These are phyloP conservation scores for Neurospora crassa DNA, from an alignment of 2,329 filamentous ascomycete genomes.

Conservation along the genomic window DNA sequence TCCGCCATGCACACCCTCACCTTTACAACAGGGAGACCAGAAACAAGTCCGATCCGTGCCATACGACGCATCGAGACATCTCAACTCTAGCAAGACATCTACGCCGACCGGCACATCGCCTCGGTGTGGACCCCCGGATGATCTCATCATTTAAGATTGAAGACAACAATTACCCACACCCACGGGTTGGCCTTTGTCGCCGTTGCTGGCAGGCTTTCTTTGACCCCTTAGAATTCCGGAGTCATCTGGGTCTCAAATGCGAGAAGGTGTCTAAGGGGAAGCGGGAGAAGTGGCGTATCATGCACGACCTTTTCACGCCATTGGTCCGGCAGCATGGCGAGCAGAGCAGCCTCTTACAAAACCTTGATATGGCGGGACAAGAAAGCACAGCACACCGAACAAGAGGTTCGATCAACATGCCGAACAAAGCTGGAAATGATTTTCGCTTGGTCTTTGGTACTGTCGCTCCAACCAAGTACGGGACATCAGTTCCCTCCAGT, in stretches of 20 bases:
- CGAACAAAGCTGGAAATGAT: neutral
- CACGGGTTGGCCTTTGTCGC: slow-evolving; percentile 23
- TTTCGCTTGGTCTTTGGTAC: neutral
- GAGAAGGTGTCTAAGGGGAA: slow-evolving; percentile 21
- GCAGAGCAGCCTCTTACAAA: neutral
- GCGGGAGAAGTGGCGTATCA: slow-evolving; percentile 21
- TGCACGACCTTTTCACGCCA: slow-evolving; percentile 20
- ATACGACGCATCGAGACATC: slow-evolving; percentile 24
- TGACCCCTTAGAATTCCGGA: slow-evolving; percentile 16
- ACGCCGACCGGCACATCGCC: slow-evolving; percentile 22
- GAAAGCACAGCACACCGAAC: neutral
- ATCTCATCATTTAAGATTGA: slow-evolving; percentile 24
- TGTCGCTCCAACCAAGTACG: neutral
- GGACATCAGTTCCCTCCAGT: neutral
- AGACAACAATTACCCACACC: slow-evolving; percentile 17
- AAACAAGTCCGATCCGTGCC: slow-evolving; percentile 23
- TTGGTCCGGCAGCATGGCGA: slow-evolving; percentile 3
- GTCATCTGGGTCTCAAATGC: slow-evolving; percentile 18
- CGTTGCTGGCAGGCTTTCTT: slow-evolving; percentile 23
- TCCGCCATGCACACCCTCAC: slow-evolving; percentile 18
- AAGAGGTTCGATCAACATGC: neutral
- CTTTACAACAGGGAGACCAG: slow-evolving; percentile 20
- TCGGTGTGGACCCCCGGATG: slow-evolving; percentile 16
- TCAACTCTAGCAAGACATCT: slow-evolving; percentile 26
- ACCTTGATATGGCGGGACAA: neutral